Evolutionary conservation across 2,329 filamentous ascomycete genomes (phyloP).

Genomic region (Calonectria ilicicola): DNA sequence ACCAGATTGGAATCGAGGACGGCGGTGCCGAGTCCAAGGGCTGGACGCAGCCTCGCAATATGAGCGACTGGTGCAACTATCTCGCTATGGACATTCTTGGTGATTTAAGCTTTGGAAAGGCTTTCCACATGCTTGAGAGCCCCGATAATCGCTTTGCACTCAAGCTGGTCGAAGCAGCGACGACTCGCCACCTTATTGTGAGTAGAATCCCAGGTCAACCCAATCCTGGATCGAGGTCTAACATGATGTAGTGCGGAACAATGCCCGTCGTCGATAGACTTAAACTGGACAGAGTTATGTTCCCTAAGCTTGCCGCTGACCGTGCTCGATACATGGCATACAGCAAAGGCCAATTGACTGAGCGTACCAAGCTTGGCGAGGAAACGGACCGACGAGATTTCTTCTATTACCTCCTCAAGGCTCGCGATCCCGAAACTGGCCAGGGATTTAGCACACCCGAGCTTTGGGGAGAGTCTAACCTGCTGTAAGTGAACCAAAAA

Average conservation of each 20-base stretch:
- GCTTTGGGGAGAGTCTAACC: slow-evolving; percentile 78
- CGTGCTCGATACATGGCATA: slow-evolving; percentile 79
- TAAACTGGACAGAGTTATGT: slow-evolving; percentile 75
- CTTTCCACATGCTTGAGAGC: slow-evolving; percentile 71
- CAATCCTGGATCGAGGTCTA: background rate
- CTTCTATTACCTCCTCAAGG: slow-evolving; percentile 80
- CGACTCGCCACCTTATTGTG: slow-evolving; percentile 76
- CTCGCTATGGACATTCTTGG: slow-evolving; percentile 73
- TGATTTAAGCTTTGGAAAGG: slow-evolving; percentile 71
- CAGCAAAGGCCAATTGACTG: slow-evolving; percentile 74
- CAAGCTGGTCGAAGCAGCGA: slow-evolving; percentile 74
- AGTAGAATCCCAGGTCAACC: slow-evolving; percentile 45
- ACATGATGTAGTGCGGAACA: slow-evolving; percentile 70
- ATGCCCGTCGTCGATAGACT: slow-evolving; percentile 77
- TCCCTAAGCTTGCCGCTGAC: slow-evolving; percentile 74
- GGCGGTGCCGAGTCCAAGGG: slow-evolving; percentile 61
- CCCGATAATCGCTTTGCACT: slow-evolving; percentile 75
- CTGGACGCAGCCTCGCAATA: slow-evolving; percentile 70
- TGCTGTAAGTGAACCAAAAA: slow-evolving; percentile 67
- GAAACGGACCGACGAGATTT: slow-evolving; percentile 78
- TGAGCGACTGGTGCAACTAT: slow-evolving; percentile 73
- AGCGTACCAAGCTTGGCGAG: slow-evolving; percentile 74
- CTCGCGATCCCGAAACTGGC: slow-evolving; percentile 78
- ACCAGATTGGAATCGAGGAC: slow-evolving; percentile 61
- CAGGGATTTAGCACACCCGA: slow-evolving; percentile 74